Evolutionary conservation across 1,139 yeast species (phyloP), one percentile per base, ranked within the genome.

Genomic region (Debaryomycetaceae sp.): DNA sequence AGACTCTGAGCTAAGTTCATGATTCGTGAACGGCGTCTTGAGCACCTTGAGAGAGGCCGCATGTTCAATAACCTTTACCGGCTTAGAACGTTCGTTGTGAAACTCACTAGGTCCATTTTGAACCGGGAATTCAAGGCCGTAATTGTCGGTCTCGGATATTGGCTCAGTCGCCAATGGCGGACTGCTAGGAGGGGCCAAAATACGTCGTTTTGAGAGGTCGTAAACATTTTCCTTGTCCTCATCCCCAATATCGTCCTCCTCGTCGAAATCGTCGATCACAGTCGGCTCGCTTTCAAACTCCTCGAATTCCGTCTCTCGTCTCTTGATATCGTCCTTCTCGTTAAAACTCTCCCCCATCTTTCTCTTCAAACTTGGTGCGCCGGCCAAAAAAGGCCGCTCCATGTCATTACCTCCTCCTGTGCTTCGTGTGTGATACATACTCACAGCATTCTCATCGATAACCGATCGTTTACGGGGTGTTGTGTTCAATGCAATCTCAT

Each of bases 311-410:
- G 56, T 49, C 11, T 62, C 75, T 39, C 70, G 55, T 48, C 76
- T 58, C 45, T 74, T 74, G 24, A 71, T 51, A 45, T 74, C 71
- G 52, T 72, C 77, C 42, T 71, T 71, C 43, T 74, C 78, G 42
- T 72, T 72, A 51, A 74, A 74, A 55, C 76, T 70, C 34, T 63
- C 76, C 0, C 78, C 78, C 73, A 70, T 67, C 44, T 71, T 68
- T 45, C 79, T 60, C 46, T 74, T 74, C 51, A 74, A 61, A 14
- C 65, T 62, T 6, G 78, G 78, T 0, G 62, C 60, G 31, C 56
- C 47, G 35, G 44, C 45, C 34, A 67, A 47, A 6, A 49, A 42
- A 3, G 72, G 72, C 3, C 58, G 58, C 35, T 43, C 44, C 24
- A 39, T 24, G 30, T 17, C 37, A 5, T 31, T 31, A 20, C 14